phyloP scores from a whole-genome alignment of 2,329 filamentous ascomycete species.

The Ceratocystis destructans region DNA sequence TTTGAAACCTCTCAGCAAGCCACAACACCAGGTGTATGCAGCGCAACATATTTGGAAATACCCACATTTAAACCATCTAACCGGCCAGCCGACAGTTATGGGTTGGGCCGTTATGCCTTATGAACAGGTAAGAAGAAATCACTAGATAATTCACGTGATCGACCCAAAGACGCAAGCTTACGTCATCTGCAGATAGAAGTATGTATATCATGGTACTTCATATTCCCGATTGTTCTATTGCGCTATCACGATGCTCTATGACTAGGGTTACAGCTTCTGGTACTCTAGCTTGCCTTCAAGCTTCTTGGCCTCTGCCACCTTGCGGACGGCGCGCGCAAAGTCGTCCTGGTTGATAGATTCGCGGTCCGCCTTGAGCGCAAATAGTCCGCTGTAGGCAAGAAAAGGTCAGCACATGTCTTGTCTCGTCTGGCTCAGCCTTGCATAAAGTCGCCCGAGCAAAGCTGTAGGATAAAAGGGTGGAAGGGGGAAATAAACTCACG shows the following conservation, averaged over 20 bases:
- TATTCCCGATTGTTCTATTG: not conserved
- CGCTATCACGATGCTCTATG: not conserved
- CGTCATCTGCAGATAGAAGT: not conserved
- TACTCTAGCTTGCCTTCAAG: conserved; percentile 96
- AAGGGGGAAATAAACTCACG: conserved; percentile 50
- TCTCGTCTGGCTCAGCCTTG: not conserved
- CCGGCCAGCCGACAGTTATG: not conserved
- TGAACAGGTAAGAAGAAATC: not conserved
- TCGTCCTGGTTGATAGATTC: conserved; percentile 96
- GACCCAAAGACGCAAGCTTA: not conserved
- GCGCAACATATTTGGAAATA: not conserved
- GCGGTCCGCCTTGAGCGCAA: conserved; percentile 96
- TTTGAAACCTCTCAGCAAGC: not conserved
- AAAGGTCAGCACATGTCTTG: conserved; percentile 24
- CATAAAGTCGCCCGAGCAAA: not conserved
- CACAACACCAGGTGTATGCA: not conserved
- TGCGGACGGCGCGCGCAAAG: conserved; percentile 97
- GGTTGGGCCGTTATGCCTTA: not conserved
- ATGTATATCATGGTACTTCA: not conserved
- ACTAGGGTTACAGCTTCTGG: conserved; percentile 61
- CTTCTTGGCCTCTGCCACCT: conserved; percentile 96
- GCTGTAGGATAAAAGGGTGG: conserved; percentile 1
- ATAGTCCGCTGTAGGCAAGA: conserved; percentile 53
- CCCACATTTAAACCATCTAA: not conserved
- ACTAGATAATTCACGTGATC: not conserved